Evolutionary conservation across 345 rosid genomes (phyloP), one percentile per base, ranked within the genome.

Genomic region (Stellera chamaejasme): DNA sequence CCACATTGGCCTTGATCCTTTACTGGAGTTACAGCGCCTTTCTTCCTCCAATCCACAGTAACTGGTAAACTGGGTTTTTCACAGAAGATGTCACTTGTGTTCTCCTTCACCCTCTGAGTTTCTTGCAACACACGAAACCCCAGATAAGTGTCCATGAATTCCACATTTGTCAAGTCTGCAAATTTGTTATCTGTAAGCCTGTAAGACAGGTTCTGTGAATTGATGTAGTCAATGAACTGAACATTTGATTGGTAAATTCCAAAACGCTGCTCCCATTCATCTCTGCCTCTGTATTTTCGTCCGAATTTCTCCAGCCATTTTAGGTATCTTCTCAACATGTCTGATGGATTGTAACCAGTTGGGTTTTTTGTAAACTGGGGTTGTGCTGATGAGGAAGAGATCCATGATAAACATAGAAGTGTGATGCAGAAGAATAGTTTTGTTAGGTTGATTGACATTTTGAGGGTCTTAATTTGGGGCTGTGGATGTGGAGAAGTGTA

Each of bases 1-100:
- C 97, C 97, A 54, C 99, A 93, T 16, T 48, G 57, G 56, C 99
- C 99, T 78, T 86, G 99, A 69, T 81, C 59, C 66, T 90, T 86
- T 54, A 92, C 45, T 27, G 89, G 84, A 65, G 96, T 87, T 13
- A 84, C 97, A 46, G 84, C 93, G 4, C 89, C 96, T 69, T 74
- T 56, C 70, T 66, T 60, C 68, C 96, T 82, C 99, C 99, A 89
- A 66, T 93, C 99, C 45, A 86, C 73, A 14, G 61, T 19, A 2
- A 28, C 27, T 0, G 96, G 79, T 66, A 54, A 58, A 36, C 71
- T 60, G 3, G 56, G 56, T 56, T 47, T 7, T 27, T 39, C 13
- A 8, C 9, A 8, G 9, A 32, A 32, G 7, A 32, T 5, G 11
- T 16, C 44, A 45, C 12, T 19, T 2, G 13, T 6, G 52, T 54